Evolutionary conservation across 108 stramenopile species (phyloP).

Genomic region (Cyclotella cryptica): DNA sequence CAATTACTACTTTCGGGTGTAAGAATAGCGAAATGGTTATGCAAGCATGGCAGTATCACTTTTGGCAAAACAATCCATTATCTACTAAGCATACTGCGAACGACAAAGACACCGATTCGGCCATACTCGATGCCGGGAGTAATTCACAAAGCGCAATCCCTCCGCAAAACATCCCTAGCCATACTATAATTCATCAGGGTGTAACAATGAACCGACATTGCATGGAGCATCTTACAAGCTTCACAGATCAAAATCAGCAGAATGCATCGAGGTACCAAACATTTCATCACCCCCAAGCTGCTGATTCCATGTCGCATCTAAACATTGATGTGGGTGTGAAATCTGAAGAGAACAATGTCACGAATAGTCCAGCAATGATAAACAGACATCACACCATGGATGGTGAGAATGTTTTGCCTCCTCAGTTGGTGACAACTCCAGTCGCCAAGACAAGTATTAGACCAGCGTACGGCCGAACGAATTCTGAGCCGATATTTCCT

Average conservation of each 20-base stretch:
- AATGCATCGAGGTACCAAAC: too few species aligned
- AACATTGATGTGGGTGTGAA: too few species aligned
- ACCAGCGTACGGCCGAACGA: not conserved
- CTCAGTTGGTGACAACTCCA: not conserved
- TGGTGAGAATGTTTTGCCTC: not conserved
- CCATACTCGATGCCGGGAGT: not conserved
- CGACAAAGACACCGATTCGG: not conserved
- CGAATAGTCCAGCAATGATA: not conserved
- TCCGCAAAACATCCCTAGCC: not conserved
- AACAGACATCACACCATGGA: not conserved
- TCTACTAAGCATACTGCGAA: not conserved
- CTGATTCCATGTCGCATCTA: too few species aligned
- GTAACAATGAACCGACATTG: too few species aligned
- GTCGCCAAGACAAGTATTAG: not conserved
- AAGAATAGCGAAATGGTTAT: not conserved
- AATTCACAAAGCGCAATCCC: not conserved
- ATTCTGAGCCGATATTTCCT: not conserved
- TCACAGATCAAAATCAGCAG: too few species aligned
- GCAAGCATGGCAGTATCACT: not conserved
- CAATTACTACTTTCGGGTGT: not conserved
- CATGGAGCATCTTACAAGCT: too few species aligned
- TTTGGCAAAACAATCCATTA: conserved; percentile 6
- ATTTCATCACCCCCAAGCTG: too few species aligned
- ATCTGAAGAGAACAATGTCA: not conserved
- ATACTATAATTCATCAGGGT: not conserved